Conservation (phyloP, 1,284 basidiomycete species). For the Sporisorium iseilematis-ciliati region DNA sequence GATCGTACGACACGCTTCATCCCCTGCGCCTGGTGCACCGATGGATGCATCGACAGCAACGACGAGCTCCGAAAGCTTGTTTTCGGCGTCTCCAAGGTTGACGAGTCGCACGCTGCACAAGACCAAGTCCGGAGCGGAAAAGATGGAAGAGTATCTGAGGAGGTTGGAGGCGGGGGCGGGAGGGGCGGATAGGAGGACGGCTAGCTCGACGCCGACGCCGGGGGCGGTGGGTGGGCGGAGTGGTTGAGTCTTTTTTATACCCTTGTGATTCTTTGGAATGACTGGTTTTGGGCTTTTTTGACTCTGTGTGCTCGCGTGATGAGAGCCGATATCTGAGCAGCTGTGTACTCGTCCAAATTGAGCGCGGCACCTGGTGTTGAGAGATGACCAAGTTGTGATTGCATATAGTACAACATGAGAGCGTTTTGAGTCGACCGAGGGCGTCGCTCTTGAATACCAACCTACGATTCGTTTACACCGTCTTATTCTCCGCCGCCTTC, state of each 20-base stretch:
- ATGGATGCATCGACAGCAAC: neutral
- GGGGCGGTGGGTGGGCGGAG: neutral
- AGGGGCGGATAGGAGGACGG: conserved; percentile 2
- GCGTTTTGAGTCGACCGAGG: too few relatives aligned
- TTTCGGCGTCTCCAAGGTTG: conserved; percentile 11
- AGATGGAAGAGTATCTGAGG: conserved; percentile 49
- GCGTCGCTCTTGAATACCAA: too few relatives aligned
- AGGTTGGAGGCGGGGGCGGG: conserved; percentile 19
- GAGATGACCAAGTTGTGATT: too few relatives aligned
- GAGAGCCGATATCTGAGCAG: too few relatives aligned
- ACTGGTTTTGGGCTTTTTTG: neutral
- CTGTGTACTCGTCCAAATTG: too few relatives aligned
- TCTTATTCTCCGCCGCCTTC: neutral
- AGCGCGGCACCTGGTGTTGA: too few relatives aligned
- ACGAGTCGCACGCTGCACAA: conserved; percentile 33
- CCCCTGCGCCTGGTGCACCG: conserved; percentile 8
- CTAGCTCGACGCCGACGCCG: conserved; percentile 22
- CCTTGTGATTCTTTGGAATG: neutral
- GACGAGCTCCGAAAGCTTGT: neutral
- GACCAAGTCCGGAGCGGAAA: conserved; percentile 36
- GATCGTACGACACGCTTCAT: conserved; percentile 17
- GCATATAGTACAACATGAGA: too few relatives aligned
- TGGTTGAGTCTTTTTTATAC: conserved; percentile 6
- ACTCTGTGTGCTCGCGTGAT: neutral
- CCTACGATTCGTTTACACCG: neutral